Evolutionary conservation across 129 eudicot genomes (phyloP).

Genomic region (Solidago caesia): DNA sequence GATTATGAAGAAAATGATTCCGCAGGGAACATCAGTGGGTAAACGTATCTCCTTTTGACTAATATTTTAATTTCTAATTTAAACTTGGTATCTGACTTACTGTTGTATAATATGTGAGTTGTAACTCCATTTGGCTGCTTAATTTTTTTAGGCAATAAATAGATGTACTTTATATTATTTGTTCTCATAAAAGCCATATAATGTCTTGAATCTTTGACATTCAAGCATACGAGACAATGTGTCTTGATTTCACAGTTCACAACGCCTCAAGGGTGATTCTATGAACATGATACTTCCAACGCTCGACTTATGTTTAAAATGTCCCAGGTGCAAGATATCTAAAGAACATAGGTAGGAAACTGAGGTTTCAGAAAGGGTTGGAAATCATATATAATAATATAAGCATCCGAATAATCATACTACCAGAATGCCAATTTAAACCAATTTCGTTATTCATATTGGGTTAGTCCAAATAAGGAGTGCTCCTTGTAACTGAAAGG

Average conservation of each 20-base stretch:
- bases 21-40: constrained; percentile 45
- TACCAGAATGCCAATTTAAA: too few species aligned
- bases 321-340: not conserved
- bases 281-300: too few species aligned
- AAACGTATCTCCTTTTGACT: constrained; percentile 22
- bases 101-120: constrained; percentile 33
- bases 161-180: not conserved
- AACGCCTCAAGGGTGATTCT: too few species aligned
- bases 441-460: too few species aligned
- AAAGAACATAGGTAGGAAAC: not conserved
- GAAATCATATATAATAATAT: too few species aligned
- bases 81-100: constrained; percentile 15
- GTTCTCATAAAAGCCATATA: not conserved
- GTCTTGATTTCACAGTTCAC: too few species aligned
- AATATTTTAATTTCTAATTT: not conserved
- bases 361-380: too few species aligned
- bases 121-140: constrained; percentile 18
- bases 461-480: too few species aligned
- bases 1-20: constrained; percentile 52
- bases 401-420: too few species aligned
- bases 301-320: not conserved
- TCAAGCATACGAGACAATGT: not conserved
- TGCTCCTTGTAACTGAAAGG: too few species aligned
- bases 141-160: constrained; percentile 27
- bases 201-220: not conserved